phyloP scores from a whole-genome alignment of 768 basidiomycete genomes.

The Leccinum subgranulosum region DNA sequence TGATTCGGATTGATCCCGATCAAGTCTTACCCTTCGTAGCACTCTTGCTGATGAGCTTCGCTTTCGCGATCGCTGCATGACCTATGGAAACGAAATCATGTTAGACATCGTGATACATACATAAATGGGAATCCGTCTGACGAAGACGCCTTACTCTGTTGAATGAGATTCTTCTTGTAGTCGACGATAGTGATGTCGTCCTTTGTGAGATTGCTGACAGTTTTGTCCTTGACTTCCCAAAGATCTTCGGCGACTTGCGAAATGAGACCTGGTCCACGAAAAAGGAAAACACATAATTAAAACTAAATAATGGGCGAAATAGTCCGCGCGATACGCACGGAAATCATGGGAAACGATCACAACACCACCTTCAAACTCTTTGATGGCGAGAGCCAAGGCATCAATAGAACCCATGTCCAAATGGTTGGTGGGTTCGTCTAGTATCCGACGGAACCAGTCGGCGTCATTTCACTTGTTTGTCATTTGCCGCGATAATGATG shows the following conservation, averaged over 20 bases:
- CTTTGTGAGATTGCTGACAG: constrained; percentile 89
- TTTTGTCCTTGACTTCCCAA: constrained; percentile 96
- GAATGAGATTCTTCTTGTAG: constrained; percentile 87
- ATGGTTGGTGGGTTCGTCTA: constrained; percentile 95
- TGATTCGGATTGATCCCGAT: constrained; percentile 3
- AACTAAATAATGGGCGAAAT: not conserved
- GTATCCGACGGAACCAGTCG: constrained; percentile 6
- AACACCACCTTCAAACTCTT: constrained; percentile 95
- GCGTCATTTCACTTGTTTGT: constrained; percentile 1
- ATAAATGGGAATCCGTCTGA: not conserved
- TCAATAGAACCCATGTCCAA: constrained; percentile 98
- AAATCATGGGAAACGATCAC: constrained; percentile 99
- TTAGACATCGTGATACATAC: not conserved
- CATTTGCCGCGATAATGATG: constrained; percentile 9
- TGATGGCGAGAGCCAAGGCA: constrained; percentile 92
- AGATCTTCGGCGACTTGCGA: constrained; percentile 98
- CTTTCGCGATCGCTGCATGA: constrained; percentile 86
- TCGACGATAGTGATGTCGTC: constrained; percentile 87
- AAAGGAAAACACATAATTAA: constrained; percentile 8
- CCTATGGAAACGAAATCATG: constrained; percentile 39
- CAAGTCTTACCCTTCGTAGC: constrained; percentile 68
- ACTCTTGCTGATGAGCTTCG: constrained; percentile 87
- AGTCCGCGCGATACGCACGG: constrained; percentile 53
- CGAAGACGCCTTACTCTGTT: constrained; percentile 56
- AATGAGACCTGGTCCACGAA: constrained; percentile 66